A percentile compares a stretch with the other conserved stretches of the same genome.
These are phyloP conservation scores for Talaromyces piceae DNA, from an alignment of 2,329 filamentous ascomycete genomes.

Conservation along the genomic window DNA sequence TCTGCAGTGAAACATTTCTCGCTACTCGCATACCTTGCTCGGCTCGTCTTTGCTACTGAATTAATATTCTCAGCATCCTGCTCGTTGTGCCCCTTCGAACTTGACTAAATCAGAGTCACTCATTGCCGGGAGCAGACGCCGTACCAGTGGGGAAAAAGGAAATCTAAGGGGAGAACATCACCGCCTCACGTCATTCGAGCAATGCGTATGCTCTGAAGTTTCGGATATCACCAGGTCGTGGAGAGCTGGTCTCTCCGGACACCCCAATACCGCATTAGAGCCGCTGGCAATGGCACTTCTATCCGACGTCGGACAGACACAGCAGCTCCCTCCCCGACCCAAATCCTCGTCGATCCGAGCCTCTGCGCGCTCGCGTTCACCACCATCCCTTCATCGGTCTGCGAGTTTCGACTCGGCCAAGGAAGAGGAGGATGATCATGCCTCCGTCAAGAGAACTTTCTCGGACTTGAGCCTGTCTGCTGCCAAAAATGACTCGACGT, in stretches of 20 bases:
- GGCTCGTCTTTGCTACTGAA: not conserved
- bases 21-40: not conserved
- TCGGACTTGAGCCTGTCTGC: conserved; percentile 41
- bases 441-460: conserved; percentile 41
- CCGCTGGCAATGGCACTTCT: conserved; percentile 23
- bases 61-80: not conserved
- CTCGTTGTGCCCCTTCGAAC: not conserved
- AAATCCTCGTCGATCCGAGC: conserved; percentile 16
- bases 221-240: conserved; percentile 21
- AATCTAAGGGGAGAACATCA: not conserved
- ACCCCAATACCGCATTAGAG: conserved; percentile 6
- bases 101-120: not conserved
- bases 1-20: not conserved
- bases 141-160: not conserved
- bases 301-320: conserved; percentile 15
- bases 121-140: not conserved
- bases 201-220: conserved; percentile 12
- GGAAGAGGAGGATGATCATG: conserved; percentile 26
- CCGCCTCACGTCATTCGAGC: not conserved
- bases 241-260: conserved; percentile 37
- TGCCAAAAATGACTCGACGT: conserved; percentile 26
- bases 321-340: conserved; percentile 20
- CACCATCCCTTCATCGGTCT: conserved; percentile 40
- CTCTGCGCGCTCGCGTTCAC: too few relatives aligned
- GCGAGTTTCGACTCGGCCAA: conserved; percentile 54